phyloP scores from a whole-genome alignment of 768 basidiomycete genomes.

The Amanita phalloides region DNA sequence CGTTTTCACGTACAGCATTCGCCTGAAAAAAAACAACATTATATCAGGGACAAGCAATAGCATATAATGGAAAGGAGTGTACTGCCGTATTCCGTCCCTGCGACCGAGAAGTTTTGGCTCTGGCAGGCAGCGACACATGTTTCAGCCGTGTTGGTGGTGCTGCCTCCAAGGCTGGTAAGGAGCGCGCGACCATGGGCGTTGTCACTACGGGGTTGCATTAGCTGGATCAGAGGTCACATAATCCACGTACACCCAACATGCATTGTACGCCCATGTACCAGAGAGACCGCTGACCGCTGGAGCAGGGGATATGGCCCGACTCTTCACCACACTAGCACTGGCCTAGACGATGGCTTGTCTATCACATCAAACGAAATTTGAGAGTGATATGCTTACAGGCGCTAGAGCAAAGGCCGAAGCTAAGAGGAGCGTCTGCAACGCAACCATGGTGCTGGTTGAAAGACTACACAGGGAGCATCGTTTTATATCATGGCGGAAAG shows the following conservation, averaged over 20 bases:
- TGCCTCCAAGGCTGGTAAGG: constrained; percentile 14
- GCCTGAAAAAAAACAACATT: constrained; percentile 11
- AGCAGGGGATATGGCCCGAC: constrained; percentile 18
- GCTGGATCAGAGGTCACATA: background rate
- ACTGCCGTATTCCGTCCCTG: constrained; percentile 61
- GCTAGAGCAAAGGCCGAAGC: constrained; percentile 23
- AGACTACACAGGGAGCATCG: constrained; percentile 7
- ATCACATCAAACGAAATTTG: constrained; percentile 1
- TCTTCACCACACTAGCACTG: constrained; percentile 22
- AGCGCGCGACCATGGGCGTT: constrained; percentile 58
- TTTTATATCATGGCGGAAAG: constrained; percentile 13
- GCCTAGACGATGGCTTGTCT: constrained; percentile 10
- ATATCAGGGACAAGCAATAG: constrained; percentile 2
- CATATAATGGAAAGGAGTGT: constrained; percentile 14
- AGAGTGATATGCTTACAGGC: constrained; percentile 22
- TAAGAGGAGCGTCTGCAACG: constrained; percentile 20
- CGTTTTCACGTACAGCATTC: constrained; percentile 33
- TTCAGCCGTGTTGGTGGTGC: constrained; percentile 39
- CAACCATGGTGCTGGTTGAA: constrained; percentile 18
- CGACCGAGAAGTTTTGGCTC: constrained; percentile 47
- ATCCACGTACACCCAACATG: constrained; percentile 50
- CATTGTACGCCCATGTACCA: constrained; percentile 45
- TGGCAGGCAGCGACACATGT: constrained; percentile 52
- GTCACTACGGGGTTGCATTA: constrained; percentile 29
- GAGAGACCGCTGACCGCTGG: constrained; percentile 46